phyloP scores from a whole-genome alignment of 2,329 filamentous ascomycete genomes.

The Cercospora janseana region DNA sequence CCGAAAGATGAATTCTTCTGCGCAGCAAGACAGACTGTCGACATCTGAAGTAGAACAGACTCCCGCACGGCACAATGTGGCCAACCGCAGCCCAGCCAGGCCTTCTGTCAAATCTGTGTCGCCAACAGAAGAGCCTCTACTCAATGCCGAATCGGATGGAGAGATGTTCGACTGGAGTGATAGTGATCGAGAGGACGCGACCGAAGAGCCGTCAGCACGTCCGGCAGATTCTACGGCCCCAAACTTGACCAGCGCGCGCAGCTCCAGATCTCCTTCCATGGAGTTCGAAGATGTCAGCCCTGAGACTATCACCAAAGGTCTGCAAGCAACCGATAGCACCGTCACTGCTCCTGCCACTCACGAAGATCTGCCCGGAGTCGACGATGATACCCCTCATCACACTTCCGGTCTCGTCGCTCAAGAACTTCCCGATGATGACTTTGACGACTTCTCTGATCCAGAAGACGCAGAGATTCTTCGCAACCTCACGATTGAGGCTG shows the following conservation, averaged over 20 bases:
- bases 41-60: no score
- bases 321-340: no score
- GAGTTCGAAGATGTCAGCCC: slow-evolving; percentile 19
- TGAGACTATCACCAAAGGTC: no score
- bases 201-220: not conserved
- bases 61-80: no score
- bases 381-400: slow-evolving; percentile 34
- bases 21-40: no score
- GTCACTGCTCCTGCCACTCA: no score
- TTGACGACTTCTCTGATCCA: slow-evolving; percentile 67
- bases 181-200: slow-evolving; percentile 45
- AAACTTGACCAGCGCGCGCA: not conserved
- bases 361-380: slow-evolving; percentile 16
- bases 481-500: slow-evolving; percentile 83
- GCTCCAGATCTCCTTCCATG: slow-evolving; percentile 18
- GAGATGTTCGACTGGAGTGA: slow-evolving; percentile 53
- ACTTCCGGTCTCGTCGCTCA: slow-evolving; percentile 36
- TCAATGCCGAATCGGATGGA: slow-evolving; percentile 29
- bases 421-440: slow-evolving; percentile 35
- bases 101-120: no score
- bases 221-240: not conserved
- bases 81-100: no score
- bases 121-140: no score
- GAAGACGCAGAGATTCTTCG: slow-evolving; percentile 88
- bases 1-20: not conserved